Percentiles rank a stretch among this genome's conserved stretches.
Evolutionary conservation across 495 filamentous ascomycete species (phyloP).

Genomic region (Penicillium bovifimosum): DNA sequence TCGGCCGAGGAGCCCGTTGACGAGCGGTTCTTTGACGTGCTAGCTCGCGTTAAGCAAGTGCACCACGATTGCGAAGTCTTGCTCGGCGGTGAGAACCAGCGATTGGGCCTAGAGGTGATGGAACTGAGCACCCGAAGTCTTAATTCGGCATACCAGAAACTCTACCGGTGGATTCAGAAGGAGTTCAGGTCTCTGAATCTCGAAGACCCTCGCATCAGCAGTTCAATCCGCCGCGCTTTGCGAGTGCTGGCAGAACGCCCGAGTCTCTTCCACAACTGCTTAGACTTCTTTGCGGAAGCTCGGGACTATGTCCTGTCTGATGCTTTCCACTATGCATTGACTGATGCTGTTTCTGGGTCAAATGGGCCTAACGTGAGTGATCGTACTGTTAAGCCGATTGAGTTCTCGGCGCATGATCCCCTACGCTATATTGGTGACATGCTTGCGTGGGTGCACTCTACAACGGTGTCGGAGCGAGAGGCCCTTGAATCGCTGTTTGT

Average conservation of each 20-base stretch:
- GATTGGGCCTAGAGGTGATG: slow-evolving; percentile 80
- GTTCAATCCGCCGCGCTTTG: slow-evolving; percentile 76
- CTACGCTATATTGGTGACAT: slow-evolving; percentile 94
- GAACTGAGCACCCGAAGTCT: slow-evolving; percentile 80
- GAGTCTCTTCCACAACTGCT: slow-evolving; percentile 82
- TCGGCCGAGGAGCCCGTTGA: slow-evolving; percentile 74
- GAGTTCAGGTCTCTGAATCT: slow-evolving; percentile 91
- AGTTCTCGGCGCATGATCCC: slow-evolving; percentile 86
- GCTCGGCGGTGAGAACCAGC: slow-evolving; percentile 84
- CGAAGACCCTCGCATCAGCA: slow-evolving; percentile 88
- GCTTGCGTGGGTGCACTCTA: slow-evolving; percentile 94
- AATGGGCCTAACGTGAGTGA: slow-evolving; percentile 25
- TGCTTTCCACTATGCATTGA: slow-evolving; percentile 85
- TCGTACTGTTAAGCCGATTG: slow-evolving; percentile 77
- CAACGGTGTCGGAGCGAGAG: slow-evolving; percentile 88
- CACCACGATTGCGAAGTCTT: slow-evolving; percentile 83
- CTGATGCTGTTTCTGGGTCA: slow-evolving; percentile 54
- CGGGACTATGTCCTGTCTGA: slow-evolving; percentile 83
- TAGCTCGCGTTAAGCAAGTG: slow-evolving; percentile 81
- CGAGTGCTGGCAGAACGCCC: slow-evolving; percentile 87
- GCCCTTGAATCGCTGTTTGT: slow-evolving; percentile 89
- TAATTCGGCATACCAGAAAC: slow-evolving; percentile 89
- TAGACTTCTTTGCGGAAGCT: slow-evolving; percentile 91
- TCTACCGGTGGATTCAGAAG: slow-evolving; percentile 89
- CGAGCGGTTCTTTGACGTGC: slow-evolving; percentile 74